A percentile compares a stretch with the other conserved stretches of the same genome.
phyloP scores from a whole-genome alignment of 768 basidiomycete species.

The Mycena rebaudengoi region DNA sequence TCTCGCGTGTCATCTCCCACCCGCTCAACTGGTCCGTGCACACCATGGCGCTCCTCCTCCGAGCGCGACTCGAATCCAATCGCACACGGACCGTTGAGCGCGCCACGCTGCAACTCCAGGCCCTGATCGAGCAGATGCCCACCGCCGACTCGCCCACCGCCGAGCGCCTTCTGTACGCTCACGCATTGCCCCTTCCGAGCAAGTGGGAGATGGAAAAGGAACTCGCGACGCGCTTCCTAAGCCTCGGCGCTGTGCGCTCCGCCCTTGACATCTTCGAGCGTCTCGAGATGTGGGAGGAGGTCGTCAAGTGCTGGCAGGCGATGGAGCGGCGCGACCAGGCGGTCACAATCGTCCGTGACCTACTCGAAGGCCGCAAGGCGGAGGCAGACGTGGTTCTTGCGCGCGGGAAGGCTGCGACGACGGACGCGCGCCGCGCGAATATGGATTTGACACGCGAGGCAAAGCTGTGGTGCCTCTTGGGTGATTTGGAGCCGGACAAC shows the following conservation, averaged over 20 bases:
- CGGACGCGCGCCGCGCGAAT: slow-evolving; percentile 48
- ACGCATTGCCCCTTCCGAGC: slow-evolving; percentile 83
- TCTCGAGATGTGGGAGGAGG: slow-evolving; percentile 99
- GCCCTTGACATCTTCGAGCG: slow-evolving; percentile 94
- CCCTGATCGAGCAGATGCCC: slow-evolving; percentile 96
- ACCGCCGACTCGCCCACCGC: slow-evolving; percentile 77
- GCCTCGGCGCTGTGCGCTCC: slow-evolving; percentile 87
- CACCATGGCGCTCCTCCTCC: slow-evolving; percentile 94
- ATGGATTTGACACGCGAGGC: slow-evolving; percentile 80
- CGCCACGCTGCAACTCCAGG: slow-evolving; percentile 91
- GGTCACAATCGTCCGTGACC: slow-evolving; percentile 80
- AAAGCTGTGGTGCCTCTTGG: slow-evolving; percentile 94
- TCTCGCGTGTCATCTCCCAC: slow-evolving; percentile 87
- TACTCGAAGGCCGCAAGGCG: slow-evolving; percentile 84
- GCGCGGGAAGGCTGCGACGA: slow-evolving; percentile 59
- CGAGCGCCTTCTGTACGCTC: slow-evolving; percentile 84
- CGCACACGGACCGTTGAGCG: slow-evolving; percentile 95
- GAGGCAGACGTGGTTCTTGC: slow-evolving; percentile 80
- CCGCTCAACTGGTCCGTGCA: slow-evolving; percentile 96
- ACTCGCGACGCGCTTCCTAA: slow-evolving; percentile 83
- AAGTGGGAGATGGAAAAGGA: slow-evolving; percentile 96
- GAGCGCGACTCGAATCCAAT: slow-evolving; percentile 88
- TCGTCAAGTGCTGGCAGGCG: slow-evolving; percentile 85
- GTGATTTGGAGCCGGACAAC: slow-evolving; percentile 83
- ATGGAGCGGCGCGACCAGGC: slow-evolving; percentile 85